Conservation (phyloP, 768 basidiomycete genomes). For the Trametes meyenii region DNA sequence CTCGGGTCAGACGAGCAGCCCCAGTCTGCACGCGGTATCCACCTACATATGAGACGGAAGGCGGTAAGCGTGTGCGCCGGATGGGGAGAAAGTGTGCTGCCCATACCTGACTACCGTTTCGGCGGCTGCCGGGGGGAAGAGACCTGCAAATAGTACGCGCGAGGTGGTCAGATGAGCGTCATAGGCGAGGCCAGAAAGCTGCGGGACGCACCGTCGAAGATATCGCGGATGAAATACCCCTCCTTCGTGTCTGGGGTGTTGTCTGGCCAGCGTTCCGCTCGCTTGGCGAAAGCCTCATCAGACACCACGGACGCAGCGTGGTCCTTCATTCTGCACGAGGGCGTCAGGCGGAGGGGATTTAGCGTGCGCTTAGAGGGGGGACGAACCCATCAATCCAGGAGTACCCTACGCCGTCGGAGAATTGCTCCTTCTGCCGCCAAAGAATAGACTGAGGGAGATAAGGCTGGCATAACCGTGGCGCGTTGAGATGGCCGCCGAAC, state of each 20-base stretch:
- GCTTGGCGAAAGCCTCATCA: slow-evolving; percentile 78
- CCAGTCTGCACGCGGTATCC: slow-evolving; percentile 97
- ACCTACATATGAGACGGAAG: slow-evolving; percentile 46
- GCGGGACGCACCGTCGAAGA: slow-evolving; percentile 72
- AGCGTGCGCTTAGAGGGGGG: slow-evolving; percentile 5
- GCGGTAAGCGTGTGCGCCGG: background rate
- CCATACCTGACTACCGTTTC: slow-evolving; percentile 86
- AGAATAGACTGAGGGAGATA: slow-evolving; percentile 94
- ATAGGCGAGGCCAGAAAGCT: background rate
- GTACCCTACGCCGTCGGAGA: slow-evolving; percentile 98
- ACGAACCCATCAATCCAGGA: slow-evolving; percentile 96
- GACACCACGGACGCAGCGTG: slow-evolving; percentile 75
- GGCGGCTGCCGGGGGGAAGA: slow-evolving; percentile 88
- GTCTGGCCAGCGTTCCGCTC: slow-evolving; percentile 72
- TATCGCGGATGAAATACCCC: slow-evolving; percentile 89
- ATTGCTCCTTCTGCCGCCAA: slow-evolving; percentile 99
- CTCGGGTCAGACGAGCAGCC: slow-evolving; percentile 94
- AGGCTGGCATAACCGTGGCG: slow-evolving; percentile 49
- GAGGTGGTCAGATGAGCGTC: slow-evolving; percentile 14
- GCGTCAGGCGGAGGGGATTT: background rate
- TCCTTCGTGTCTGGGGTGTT: slow-evolving; percentile 96
- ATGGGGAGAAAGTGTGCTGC: background rate
- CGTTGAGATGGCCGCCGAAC: slow-evolving; percentile 4
- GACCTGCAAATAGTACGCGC: slow-evolving; percentile 43
- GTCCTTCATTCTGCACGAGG: slow-evolving; percentile 74